Conservation (phyloP, 352 stramenopile genomes). For the Aphanomyces astaci region DNA sequence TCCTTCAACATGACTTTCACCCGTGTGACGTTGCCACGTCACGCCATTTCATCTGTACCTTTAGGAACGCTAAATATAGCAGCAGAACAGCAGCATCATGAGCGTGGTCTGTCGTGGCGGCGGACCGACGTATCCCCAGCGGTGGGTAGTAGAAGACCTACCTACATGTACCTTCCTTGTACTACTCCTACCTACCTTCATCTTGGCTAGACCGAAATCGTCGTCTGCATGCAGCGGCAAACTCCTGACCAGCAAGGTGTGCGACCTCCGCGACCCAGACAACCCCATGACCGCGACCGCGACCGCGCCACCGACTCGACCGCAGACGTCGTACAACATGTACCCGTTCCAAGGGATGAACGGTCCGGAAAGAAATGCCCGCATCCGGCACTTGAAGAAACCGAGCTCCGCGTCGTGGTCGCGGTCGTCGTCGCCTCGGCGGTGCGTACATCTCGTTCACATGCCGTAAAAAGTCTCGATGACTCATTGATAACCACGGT, state of each 20-base stretch:
- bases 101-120: conserved; percentile 1
- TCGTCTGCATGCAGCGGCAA: not conserved
- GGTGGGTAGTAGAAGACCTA: too few relatives aligned
- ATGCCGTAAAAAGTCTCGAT: too few relatives aligned
- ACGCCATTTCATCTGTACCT: too few relatives aligned
- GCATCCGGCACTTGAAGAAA: not conserved
- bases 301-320: not conserved
- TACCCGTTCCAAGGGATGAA: conserved; percentile 3
- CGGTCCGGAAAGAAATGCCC: not conserved
- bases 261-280: conserved; percentile 4
- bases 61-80: not conserved
- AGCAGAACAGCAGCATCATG: not conserved
- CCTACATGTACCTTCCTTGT: too few relatives aligned
- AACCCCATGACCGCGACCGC: not conserved
- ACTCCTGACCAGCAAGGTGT: not conserved
- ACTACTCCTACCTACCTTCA: too few relatives aligned
- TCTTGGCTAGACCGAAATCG: not conserved
- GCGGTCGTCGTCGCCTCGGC: not conserved
- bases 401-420: not conserved
- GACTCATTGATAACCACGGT: too few relatives aligned
- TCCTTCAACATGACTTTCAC: too few relatives aligned
- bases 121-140: not conserved
- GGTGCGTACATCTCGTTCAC: too few relatives aligned
- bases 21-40: not conserved
- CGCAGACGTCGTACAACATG: not conserved